phyloP scores from a whole-genome alignment of 1,284 basidiomycete species.

The Leccinum pallidistipes region DNA sequence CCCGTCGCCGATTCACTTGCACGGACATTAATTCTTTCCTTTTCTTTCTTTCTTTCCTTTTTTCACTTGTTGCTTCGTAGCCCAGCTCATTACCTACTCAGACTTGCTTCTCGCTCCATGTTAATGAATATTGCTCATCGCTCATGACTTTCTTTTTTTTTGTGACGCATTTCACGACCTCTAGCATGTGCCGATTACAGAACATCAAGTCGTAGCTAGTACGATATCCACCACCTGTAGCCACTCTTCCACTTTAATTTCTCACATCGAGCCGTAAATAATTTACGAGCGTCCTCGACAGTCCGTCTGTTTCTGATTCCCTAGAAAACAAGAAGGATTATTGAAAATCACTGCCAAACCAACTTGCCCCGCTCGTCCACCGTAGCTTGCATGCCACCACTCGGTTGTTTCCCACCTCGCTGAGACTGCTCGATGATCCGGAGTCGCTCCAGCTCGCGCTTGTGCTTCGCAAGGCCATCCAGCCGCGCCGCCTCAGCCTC shows the following conservation, averaged over 20 bases:
- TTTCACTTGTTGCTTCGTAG: neutral
- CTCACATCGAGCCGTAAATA: slow-evolving; percentile 23
- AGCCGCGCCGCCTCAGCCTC: slow-evolving; percentile 55
- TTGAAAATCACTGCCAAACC: slow-evolving; percentile 52
- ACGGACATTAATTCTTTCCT: slow-evolving; percentile 23
- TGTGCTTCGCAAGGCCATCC: slow-evolving; percentile 55
- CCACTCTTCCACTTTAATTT: neutral
- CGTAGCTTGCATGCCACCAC: slow-evolving; percentile 57
- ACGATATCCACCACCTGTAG: slow-evolving; percentile 13
- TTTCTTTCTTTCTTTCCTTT: neutral
- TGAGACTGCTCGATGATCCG: slow-evolving; percentile 53
- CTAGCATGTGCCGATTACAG: slow-evolving; percentile 20
- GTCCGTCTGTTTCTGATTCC: neutral
- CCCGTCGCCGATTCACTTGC: slow-evolving; percentile 15
- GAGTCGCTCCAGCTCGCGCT: slow-evolving; percentile 55
- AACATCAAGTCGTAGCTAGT: slow-evolving; percentile 10
- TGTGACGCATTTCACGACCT: slow-evolving; percentile 24
- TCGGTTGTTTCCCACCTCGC: slow-evolving; percentile 32
- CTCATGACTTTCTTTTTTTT: slow-evolving; percentile 1
- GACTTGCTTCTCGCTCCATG: slow-evolving; percentile 4
- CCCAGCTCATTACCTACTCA: slow-evolving; percentile 8
- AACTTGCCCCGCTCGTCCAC: slow-evolving; percentile 53
- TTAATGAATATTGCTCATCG: slow-evolving; percentile 5
- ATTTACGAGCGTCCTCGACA: slow-evolving; percentile 12
- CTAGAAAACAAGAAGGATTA: neutral